phyloP scores from a whole-genome alignment of 208 protist species.

The Crithidia thermophila region DNA sequence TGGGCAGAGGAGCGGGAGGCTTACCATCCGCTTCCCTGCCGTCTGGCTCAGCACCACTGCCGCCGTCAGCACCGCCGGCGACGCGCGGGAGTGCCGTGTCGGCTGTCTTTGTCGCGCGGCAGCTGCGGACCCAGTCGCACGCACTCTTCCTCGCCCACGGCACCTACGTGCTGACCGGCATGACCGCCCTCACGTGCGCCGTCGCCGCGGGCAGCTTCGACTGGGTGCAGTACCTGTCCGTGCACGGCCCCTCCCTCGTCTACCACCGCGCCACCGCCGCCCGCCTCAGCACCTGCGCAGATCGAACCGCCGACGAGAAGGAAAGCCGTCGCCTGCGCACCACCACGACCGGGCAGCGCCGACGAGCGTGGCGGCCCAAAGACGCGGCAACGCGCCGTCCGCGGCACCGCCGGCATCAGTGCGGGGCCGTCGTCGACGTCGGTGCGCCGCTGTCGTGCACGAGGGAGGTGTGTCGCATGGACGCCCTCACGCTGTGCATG shows the following conservation, averaged over 20 bases:
- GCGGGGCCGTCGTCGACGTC: conserved; percentile 12
- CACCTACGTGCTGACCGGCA: conserved; percentile 45
- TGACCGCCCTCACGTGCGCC: conserved; percentile 66
- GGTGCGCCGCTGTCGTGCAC: conserved; percentile 21
- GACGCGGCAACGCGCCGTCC: conserved; percentile 20
- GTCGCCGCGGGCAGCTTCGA: conserved; percentile 57
- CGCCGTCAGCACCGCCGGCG: background rate
- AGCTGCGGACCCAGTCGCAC: conserved; percentile 18
- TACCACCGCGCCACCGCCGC: conserved; percentile 55
- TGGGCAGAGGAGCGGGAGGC: no score
- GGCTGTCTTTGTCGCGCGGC: conserved; percentile 8
- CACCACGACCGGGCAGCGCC: background rate
- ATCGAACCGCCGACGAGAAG: conserved; percentile 3
- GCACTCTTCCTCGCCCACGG: conserved; percentile 42
- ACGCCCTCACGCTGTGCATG: conserved; percentile 53
- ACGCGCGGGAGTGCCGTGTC: conserved; percentile 31
- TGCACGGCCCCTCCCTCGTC: conserved; percentile 45
- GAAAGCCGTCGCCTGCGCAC: background rate
- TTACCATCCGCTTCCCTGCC: no score
- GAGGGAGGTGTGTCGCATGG: conserved; percentile 40
- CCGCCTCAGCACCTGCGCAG: conserved; percentile 5
- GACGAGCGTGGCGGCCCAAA: conserved; percentile 14
- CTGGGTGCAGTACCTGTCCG: conserved; percentile 71
- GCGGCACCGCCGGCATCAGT: conserved; percentile 41
- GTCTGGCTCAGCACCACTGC: no score